Evolutionary conservation across 345 rosid genomes (phyloP).

Genomic region (Syzygium aromaticum): DNA sequence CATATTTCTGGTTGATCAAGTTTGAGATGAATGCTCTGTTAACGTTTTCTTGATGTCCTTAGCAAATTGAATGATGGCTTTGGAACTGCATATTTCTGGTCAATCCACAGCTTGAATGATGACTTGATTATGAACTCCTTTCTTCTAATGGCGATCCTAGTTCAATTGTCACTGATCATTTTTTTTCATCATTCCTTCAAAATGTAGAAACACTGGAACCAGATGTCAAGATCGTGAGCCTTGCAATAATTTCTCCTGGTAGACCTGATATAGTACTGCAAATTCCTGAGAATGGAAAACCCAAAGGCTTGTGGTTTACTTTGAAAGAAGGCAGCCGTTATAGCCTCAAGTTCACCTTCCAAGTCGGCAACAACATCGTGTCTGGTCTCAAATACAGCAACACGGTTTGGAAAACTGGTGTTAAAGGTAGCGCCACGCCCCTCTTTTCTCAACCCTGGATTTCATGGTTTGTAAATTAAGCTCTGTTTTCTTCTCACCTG

Average conservation of each 20-base stretch:
- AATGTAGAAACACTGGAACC: constrained; percentile 70
- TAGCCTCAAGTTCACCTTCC: constrained; percentile 54
- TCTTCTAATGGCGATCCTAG: neutral
- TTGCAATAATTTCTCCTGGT: constrained; percentile 59
- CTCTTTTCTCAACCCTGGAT: neutral
- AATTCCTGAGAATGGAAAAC: constrained; percentile 55
- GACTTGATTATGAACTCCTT: neutral
- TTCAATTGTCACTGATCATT: neutral
- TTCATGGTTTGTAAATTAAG: neutral
- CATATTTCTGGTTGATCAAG: neutral
- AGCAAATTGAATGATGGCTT: neutral
- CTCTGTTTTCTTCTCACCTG: neutral
- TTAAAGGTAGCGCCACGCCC: constrained; percentile 33
- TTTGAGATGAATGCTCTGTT: neutral
- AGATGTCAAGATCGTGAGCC: constrained; percentile 64
- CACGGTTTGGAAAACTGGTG: constrained; percentile 74
- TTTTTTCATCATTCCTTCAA: constrained; percentile 1
- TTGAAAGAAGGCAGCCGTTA: constrained; percentile 81
- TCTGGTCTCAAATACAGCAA: constrained; percentile 75
- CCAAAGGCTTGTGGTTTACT: constrained; percentile 80
- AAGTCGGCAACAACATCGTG: constrained; percentile 81
- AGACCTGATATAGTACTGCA: constrained; percentile 67
- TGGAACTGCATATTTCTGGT: neutral
- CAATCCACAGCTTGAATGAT: neutral
- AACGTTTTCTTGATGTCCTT: neutral